Evolutionary conservation across 192 early-diverging fungal species (phyloP), one percentile per base, ranked within the genome.

Genomic region (Pilaira anomala): DNA sequence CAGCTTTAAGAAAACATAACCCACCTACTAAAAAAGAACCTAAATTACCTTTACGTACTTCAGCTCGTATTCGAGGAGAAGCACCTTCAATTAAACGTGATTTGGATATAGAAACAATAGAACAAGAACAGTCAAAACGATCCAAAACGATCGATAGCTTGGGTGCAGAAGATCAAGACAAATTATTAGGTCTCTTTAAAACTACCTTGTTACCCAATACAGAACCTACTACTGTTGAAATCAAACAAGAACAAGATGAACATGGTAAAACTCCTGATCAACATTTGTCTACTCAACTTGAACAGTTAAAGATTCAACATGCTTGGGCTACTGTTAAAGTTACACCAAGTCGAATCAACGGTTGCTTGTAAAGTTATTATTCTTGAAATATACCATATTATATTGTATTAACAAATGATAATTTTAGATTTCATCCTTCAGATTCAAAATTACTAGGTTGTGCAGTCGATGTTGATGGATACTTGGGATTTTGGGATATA

Each of bases 401-500:
- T 3, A n/a, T 9, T 18, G 13, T 12, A 52, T 19, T 24, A 36
- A 30, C 2, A 16, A 50, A 50, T 24, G 13, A 1, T 60, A 51
- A 3, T 7, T 48, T 79, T 63, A 81, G 81, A 8, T 63, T 84
- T 13, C 84, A 89, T 46, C 84, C 83, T 48, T 79, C 77, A 19
- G 64, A 29, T 7, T 74, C 71, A 19, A 84, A 84, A 62, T 28
- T 88, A 19, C 33, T 87, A 19, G 82, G 66, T 12, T 76, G 72
- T 49, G 78, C 68, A 11, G 80, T 81, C 1, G 82, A 81, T 52
- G 75, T 78, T 24, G 48, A 56, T 0, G 84, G 85, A 19, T 69
- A 74, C 48, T 51, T 87, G 8, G 72, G 82, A 9, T 81, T 89
- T 40, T 88, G 86, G 83, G 78, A 85, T 48, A 56, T 87, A 19